Evolutionary conservation across 805 yeast species (phyloP).

Genomic region (Metschnikowia arizonensis): DNA sequence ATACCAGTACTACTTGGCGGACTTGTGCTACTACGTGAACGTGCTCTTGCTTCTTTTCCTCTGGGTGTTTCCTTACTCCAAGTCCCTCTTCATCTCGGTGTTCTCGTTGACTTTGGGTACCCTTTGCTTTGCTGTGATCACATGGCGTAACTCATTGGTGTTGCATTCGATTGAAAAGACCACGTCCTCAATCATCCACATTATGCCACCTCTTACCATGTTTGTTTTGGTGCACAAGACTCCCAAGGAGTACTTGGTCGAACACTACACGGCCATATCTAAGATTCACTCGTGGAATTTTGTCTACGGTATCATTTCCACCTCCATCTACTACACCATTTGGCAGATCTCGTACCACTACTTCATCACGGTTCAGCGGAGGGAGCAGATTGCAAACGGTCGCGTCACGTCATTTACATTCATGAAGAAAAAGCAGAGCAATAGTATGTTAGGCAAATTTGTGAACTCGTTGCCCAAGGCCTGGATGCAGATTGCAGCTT

Average conservation of each 20-base stretch:
- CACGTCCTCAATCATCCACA: constrained; percentile 85
- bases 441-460: constrained; percentile 62
- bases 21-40: constrained; percentile 89
- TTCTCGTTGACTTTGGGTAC: constrained; percentile 89
- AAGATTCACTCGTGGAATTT: constrained; percentile 64
- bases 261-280: constrained; percentile 79
- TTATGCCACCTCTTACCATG: constrained; percentile 84
- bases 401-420: constrained; percentile 84
- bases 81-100: constrained; percentile 70
- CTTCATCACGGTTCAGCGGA: constrained; percentile 77
- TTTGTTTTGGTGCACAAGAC: constrained; percentile 82
- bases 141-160: constrained; percentile 93
- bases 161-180: constrained; percentile 89
- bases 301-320: constrained; percentile 64
- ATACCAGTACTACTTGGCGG: constrained; percentile 86
- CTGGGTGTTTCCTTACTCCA: constrained; percentile 79
- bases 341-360: constrained; percentile 93
- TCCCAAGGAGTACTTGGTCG: constrained; percentile 45
- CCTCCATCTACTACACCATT: constrained; percentile 74
- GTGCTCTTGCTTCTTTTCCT: constrained; percentile 61
- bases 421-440: constrained; percentile 66
- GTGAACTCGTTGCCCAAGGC: constrained; percentile 82
- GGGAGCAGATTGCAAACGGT: constrained; percentile 81
- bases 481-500: constrained; percentile 78
- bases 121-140: constrained; percentile 84